Evolutionary conservation across 495 filamentous ascomycete genomes (phyloP).

Genomic region (Xylaria castorea): DNA sequence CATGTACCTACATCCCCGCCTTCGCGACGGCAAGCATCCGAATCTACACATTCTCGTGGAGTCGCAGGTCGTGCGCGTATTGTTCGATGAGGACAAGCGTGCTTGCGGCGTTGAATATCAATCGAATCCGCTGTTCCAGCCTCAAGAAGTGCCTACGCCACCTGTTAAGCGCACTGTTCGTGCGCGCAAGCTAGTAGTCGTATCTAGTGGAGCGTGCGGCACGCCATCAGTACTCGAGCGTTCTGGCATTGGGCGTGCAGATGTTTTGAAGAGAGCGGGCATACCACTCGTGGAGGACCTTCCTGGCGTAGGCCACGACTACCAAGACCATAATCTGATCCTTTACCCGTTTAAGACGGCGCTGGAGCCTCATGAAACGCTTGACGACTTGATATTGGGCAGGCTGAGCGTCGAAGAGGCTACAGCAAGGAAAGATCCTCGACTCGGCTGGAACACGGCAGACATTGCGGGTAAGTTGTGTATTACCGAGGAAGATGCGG

Average conservation of each 20-base stretch:
- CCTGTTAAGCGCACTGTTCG: conserved; percentile 42
- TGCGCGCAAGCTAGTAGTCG: conserved; percentile 59
- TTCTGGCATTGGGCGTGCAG: conserved; percentile 62
- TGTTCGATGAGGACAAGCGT: conserved; percentile 54
- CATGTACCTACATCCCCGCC: conserved; percentile 52
- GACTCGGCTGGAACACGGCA: conserved; percentile 54
- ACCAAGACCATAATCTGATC: conserved; percentile 57
- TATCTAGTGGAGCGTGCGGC: conserved; percentile 63
- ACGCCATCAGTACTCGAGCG: conserved; percentile 66
- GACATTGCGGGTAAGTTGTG: conserved; percentile 56
- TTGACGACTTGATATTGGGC: conserved; percentile 43
- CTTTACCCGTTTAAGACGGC: conserved; percentile 41
- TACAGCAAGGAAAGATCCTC: conserved; percentile 35
- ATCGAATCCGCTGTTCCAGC: conserved; percentile 40
- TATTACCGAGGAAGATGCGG: conserved; percentile 49
- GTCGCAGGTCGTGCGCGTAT: conserved; percentile 56
- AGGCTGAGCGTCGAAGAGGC: conserved; percentile 32
- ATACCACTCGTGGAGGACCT: conserved; percentile 46
- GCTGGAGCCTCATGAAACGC: conserved; percentile 43
- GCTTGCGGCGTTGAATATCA: conserved; percentile 56
- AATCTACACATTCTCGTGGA: conserved; percentile 62
- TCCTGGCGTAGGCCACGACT: conserved; percentile 57
- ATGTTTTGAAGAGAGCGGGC: conserved; percentile 44
- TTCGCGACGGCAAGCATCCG: conserved; percentile 52
- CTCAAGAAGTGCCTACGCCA: conserved; percentile 22